phyloP scores from a whole-genome alignment of 306 rosid genomes.

The Prunus mume region DNA sequence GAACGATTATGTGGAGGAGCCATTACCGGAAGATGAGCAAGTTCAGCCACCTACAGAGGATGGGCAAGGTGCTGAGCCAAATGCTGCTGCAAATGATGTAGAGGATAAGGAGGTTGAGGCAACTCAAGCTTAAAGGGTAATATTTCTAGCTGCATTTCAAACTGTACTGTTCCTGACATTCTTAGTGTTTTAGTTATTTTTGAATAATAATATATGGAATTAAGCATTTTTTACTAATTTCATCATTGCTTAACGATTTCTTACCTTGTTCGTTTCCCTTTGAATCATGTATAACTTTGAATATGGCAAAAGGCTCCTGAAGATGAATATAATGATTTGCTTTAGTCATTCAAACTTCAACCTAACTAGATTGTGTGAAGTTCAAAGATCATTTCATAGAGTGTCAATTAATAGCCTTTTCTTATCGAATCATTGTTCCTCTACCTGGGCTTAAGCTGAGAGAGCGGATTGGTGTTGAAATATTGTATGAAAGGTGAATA shows the following conservation, averaged over 20 bases:
- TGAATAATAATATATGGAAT: neutral
- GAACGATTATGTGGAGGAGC: slow-evolving; percentile 95
- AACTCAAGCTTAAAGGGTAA: slow-evolving; percentile 46
- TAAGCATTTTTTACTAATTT: neutral
- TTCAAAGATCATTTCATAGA: neutral
- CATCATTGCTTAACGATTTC: neutral
- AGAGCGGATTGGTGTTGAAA: neutral
- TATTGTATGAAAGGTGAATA: neutral
- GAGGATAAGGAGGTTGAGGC: slow-evolving; percentile 48
- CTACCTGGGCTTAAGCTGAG: neutral
- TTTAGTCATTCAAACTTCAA: neutral
- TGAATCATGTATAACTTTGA: neutral
- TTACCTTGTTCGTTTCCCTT: neutral
- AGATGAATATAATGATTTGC: neutral
- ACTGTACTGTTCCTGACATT: neutral
- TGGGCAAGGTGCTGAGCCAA: slow-evolving; percentile 51
- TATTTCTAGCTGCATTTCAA: neutral
- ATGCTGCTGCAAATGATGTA: slow-evolving; percentile 41
- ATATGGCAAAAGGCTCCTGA: neutral
- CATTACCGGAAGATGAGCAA: slow-evolving; percentile 90
- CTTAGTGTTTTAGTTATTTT: neutral
- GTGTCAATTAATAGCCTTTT: neutral
- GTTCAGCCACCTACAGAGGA: slow-evolving; percentile 78
- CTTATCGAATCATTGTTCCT: neutral
- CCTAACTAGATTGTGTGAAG: neutral